Evolutionary conservation across 129 eudicot genomes (phyloP), one percentile per base, ranked within the genome.

Genomic region (Daucus carota): DNA sequence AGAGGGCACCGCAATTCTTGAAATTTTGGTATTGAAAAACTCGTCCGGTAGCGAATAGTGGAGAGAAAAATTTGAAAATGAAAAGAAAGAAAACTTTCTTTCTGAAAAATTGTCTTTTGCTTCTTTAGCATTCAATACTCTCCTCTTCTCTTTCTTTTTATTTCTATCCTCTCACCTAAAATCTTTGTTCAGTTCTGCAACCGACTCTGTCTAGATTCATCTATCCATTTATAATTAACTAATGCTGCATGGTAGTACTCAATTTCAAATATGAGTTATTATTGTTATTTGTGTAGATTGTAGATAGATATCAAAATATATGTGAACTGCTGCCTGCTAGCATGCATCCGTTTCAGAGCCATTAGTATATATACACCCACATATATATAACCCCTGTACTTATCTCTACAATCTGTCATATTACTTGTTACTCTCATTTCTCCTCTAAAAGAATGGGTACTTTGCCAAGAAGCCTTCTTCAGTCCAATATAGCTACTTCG

Each of bases 111-210:
- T 83, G 85, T 86, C 87, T 75, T 80, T 80, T 82, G 77, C 67
- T 45, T 83, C 84, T 81, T 74, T 68, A 45, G 90, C 88, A 87
- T 87, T 87, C 76, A 87, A 87, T 87, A 76, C 80, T 60, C 65
- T 66, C 67, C 65, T 59, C 41, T 24, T 40, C 84, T 80, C 71
- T 77, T 40, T 77, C 60, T 82, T 34, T 63, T 63, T 68, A 59
- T 54, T 67, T 77, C 80, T 62, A 66, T 81, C 85, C 45, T 75
- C 78, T 67, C 81, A 46, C 76, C 87, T 77, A 75, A 79, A 80
- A 73, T 42, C 79, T 70, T 70, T 70, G 74, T 70, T 70, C 50
- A 70, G 29, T 38, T 70, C 74, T 70, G 74, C 50, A 70, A 38
- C 48, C 31, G 43, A 69, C 73, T 36, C 46, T 36, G 73, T 82